A percentile compares a stretch with the other conserved stretches of the same genome.
Evolutionary conservation across 2,329 filamentous ascomycete species (phyloP).

Genomic region (Alternaria sp.): DNA sequence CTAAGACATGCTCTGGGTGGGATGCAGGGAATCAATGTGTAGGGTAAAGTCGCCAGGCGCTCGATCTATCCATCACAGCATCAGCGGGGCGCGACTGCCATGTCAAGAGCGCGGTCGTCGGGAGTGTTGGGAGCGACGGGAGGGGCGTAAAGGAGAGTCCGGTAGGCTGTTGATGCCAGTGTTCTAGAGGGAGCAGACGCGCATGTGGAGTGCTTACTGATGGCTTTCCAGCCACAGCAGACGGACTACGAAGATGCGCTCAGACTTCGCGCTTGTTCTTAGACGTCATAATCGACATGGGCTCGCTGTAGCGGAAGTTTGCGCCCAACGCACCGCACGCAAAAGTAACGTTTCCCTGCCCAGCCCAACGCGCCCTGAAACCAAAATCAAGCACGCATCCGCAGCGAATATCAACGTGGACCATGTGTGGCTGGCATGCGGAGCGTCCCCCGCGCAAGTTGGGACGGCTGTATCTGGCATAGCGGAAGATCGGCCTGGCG

Average conservation of each 20-base stretch:
- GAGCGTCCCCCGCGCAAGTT: background rate
- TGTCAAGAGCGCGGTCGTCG: conserved; percentile 1
- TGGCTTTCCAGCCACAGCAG: conserved; percentile 16
- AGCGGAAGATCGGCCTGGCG: conserved; percentile 11
- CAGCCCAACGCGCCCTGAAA: background rate
- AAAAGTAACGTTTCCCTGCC: background rate
- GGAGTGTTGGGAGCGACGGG: background rate
- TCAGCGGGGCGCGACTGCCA: conserved; percentile 6
- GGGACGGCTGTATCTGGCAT: conserved; percentile 10
- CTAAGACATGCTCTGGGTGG: conserved; percentile 15
- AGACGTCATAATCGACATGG: conserved; percentile 8
- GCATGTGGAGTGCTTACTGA: conserved; percentile 21
- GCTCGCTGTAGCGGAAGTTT: background rate
- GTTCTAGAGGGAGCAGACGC: background rate
- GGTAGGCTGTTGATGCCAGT: background rate
- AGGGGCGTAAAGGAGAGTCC: conserved; percentile 1
- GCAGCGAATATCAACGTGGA: background rate
- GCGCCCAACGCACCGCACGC: background rate
- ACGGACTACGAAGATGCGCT: conserved; percentile 5
- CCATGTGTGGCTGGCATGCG: conserved; percentile 1
- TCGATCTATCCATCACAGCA: background rate
- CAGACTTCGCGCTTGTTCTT: conserved; percentile 11
- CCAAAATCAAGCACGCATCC: background rate
- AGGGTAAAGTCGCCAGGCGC: background rate
- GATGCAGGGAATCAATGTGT: background rate